Evolutionary conservation across 1,284 basidiomycete genomes (phyloP).

Genomic region (Meripilus lineatus): DNA sequence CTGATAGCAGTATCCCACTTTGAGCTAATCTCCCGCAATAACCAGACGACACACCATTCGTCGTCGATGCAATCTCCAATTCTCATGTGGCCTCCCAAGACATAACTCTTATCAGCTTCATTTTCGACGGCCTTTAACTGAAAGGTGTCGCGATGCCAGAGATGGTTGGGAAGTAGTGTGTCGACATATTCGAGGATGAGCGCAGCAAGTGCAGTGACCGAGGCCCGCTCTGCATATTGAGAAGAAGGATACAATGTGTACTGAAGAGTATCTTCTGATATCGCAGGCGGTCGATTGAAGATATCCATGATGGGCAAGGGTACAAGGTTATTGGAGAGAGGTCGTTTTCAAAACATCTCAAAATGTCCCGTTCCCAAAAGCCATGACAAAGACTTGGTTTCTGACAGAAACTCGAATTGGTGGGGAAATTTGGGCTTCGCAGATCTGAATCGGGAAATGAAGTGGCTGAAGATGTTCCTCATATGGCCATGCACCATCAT

Average conservation of each 20-base stretch:
- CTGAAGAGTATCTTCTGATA: conserved; percentile 82
- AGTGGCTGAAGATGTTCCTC: too few species aligned
- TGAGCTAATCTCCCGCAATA: conserved; percentile 70
- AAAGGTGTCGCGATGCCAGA: conserved; percentile 89
- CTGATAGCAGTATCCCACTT: conserved; percentile 77
- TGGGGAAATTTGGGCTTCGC: too few species aligned
- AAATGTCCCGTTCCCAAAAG: neutral
- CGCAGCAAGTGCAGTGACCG: conserved; percentile 64
- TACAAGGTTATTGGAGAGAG: neutral
- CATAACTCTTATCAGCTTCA: conserved; percentile 40
- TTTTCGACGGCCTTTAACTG: conserved; percentile 67
- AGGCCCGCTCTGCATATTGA: conserved; percentile 46
- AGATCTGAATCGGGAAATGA: too few species aligned
- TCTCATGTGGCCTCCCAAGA: conserved; percentile 75
- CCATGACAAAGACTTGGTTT: too few species aligned
- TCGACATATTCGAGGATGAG: conserved; percentile 61
- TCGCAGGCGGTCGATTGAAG: conserved; percentile 67
- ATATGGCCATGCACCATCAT: too few species aligned
- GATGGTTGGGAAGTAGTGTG: conserved; percentile 56
- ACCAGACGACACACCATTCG: conserved; percentile 93
- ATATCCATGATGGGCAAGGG: conserved; percentile 32
- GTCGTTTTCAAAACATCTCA: too few species aligned
- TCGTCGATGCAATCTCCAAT: conserved; percentile 94
- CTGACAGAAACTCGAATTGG: too few species aligned
- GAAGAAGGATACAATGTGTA: conserved; percentile 66